Conservation (phyloP, 371 early-diverging fungal species). For the Actinomucor elegans region DNA sequence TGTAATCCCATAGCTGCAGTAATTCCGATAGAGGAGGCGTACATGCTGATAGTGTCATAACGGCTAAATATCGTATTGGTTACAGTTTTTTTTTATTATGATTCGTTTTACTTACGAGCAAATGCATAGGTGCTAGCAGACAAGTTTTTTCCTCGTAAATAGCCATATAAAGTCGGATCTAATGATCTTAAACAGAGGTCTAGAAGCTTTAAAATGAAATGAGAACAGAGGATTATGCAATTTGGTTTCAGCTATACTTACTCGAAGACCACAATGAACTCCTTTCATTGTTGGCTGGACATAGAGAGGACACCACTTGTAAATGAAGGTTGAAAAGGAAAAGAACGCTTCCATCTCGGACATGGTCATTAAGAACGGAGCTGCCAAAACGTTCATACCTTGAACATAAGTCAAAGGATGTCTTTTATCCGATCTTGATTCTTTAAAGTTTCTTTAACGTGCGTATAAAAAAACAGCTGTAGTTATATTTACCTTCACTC, state of each 20-base stretch:
- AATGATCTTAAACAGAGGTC: slow-evolving; percentile 75
- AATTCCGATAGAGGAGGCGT: slow-evolving; percentile 85
- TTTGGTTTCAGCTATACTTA: too few species aligned
- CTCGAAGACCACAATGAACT: slow-evolving; percentile 88
- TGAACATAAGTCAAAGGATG: slow-evolving; percentile 81
- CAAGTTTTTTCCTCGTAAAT: slow-evolving; percentile 71
- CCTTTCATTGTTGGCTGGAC: slow-evolving; percentile 89
- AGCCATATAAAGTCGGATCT: slow-evolving; percentile 75
- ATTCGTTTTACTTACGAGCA: slow-evolving; percentile 64
- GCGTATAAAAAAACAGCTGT: background rate
- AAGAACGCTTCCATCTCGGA: slow-evolving; percentile 92
- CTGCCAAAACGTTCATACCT: slow-evolving; percentile 93
- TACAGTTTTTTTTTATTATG: background rate
- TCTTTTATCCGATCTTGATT: background rate
- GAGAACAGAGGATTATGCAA: too few species aligned
- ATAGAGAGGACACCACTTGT: slow-evolving; percentile 86
- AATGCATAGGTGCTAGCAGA: slow-evolving; percentile 85
- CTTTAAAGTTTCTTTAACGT: too few species aligned
- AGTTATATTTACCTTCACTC: slow-evolving; percentile 31
- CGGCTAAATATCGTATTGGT: slow-evolving; percentile 47
- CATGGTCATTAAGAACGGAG: slow-evolving; percentile 91
- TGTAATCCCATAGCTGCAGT: slow-evolving; percentile 89
- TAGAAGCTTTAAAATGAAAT: slow-evolving; percentile 59
- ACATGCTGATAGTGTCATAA: slow-evolving; percentile 90
- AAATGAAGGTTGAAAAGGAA: slow-evolving; percentile 81